phyloP scores from a whole-genome alignment of 805 yeast genomes.

The Naumovozyma castellii region DNA sequence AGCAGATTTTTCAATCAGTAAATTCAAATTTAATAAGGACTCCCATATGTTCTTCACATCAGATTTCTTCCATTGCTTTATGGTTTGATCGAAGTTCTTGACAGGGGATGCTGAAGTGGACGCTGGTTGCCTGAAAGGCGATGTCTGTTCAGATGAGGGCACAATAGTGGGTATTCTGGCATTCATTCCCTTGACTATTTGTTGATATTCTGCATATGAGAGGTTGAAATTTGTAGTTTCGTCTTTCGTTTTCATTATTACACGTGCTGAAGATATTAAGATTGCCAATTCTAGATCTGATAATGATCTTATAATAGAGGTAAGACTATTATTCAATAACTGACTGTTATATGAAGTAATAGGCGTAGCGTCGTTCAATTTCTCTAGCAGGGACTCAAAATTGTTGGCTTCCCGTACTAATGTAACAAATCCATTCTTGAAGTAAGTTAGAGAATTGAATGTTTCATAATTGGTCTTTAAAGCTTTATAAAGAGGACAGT shows the following conservation, averaged over 20 bases:
- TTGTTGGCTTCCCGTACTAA: constrained; percentile 31
- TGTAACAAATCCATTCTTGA: constrained; percentile 37
- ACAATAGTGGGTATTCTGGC: constrained; percentile 30
- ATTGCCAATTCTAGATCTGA: constrained; percentile 67
- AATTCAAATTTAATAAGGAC: constrained; percentile 43
- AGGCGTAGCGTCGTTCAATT: constrained; percentile 8
- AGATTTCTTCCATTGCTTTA: constrained; percentile 51
- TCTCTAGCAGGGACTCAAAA: constrained; percentile 22
- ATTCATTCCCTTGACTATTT: constrained; percentile 40
- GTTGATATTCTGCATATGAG: constrained; percentile 65
- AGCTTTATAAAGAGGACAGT: constrained; percentile 29
- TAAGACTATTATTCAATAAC: constrained; percentile 19
- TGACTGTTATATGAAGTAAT: constrained; percentile 24
- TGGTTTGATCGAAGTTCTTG: constrained; percentile 27
- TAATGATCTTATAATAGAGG: constrained; percentile 31
- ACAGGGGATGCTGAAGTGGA: constrained; percentile 24
- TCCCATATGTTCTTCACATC: constrained; percentile 72
- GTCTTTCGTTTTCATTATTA: constrained; percentile 46
- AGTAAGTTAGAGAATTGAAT: constrained; percentile 44
- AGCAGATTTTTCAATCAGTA: constrained; percentile 41
- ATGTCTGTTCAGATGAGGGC: constrained; percentile 4
- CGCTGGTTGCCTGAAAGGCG: constrained; percentile 2
- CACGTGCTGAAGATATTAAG: constrained; percentile 67
- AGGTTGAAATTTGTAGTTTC: constrained; percentile 64
- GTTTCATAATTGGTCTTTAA: constrained; percentile 47